A percentile compares a stretch with the other conserved stretches of the same genome.
Evolutionary conservation across 306 rosid genomes (phyloP).

Genomic region (Acacia acuminata): DNA sequence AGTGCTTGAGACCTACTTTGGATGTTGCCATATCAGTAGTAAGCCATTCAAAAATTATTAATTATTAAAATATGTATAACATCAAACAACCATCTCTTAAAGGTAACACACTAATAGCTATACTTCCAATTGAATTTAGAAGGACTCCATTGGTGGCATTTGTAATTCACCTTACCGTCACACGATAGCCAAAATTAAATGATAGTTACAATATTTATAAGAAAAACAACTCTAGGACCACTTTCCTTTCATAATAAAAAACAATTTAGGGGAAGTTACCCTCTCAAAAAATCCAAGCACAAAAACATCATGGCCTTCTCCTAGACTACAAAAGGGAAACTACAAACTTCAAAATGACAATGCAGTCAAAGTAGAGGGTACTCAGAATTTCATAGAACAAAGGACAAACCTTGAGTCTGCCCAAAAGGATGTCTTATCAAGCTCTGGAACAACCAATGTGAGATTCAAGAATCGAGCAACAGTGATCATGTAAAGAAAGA

Average conservation of each 20-base stretch:
- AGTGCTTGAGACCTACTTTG: too few species aligned
- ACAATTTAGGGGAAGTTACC: neutral
- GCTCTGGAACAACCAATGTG: conserved; percentile 96
- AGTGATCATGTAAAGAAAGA: conserved; percentile 96
- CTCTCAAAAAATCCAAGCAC: conserved; percentile 11
- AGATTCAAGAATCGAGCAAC: conserved; percentile 95
- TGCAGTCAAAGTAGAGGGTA: conserved; percentile 27
- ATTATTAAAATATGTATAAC: too few species aligned
- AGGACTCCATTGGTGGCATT: too few species aligned
- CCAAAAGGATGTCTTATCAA: conserved; percentile 96
- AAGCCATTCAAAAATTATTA: too few species aligned
- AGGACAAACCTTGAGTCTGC: conserved; percentile 84
- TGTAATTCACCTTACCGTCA: too few species aligned
- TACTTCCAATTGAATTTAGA: too few species aligned
- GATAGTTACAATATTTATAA: too few species aligned
- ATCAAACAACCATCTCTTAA: too few species aligned
- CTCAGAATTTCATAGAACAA: conserved; percentile 27
- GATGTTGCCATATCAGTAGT: too few species aligned
- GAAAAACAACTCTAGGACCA: neutral
- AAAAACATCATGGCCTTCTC: neutral
- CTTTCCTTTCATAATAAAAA: neutral
- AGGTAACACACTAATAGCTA: too few species aligned
- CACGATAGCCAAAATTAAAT: too few species aligned
- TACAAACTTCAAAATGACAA: conserved; percentile 35
- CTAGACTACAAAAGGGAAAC: conserved; percentile 27